Percentiles rank a stretch among this genome's conserved stretches.
Evolutionary conservation across 176 grass and related monocot genomes (phyloP).

Genomic region (Tillandsia leiboldiana): DNA sequence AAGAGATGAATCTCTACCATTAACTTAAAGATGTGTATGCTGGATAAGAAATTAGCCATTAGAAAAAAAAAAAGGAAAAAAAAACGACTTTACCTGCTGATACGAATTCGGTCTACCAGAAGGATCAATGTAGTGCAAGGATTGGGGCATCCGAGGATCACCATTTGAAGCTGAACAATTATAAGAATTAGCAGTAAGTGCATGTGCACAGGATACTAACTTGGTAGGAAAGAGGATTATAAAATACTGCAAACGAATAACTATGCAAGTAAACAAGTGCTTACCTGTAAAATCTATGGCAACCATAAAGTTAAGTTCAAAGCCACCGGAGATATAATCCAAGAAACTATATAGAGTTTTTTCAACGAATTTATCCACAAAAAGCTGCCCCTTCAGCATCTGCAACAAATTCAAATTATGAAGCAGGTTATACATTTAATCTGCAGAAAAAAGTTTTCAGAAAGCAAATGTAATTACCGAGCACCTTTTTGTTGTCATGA

Average conservation of each 20-base stretch:
- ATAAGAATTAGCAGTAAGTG: background rate
- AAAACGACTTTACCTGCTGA: conserved; percentile 47
- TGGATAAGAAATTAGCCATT: background rate
- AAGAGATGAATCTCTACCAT: background rate
- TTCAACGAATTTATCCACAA: conserved; percentile 63
- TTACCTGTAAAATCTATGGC: conserved; percentile 96
- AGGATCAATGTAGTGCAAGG: conserved; percentile 92
- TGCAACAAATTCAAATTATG: conserved; percentile 22
- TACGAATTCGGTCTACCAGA: conserved; percentile 81
- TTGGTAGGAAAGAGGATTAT: background rate
- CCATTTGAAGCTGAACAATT: conserved; percentile 78
- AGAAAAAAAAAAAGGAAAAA: background rate
- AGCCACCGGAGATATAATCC: conserved; percentile 91
- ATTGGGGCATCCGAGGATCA: conserved; percentile 56
- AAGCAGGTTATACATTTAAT: conserved; percentile 9
- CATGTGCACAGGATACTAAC: background rate
- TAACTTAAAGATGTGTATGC: background rate
- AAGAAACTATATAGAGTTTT: conserved; percentile 92
- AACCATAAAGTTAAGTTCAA: conserved; percentile 98
- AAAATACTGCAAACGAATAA: background rate
- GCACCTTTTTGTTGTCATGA: conserved; percentile 54
- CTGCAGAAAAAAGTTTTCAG: background rate
- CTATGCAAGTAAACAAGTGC: background rate
- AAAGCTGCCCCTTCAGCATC: conserved; percentile 74
- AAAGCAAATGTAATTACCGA: background rate